These are phyloP conservation scores for Albifimbria verrucaria DNA, from an alignment of 2,329 filamentous ascomycete genomes.

Conservation along the genomic window DNA sequence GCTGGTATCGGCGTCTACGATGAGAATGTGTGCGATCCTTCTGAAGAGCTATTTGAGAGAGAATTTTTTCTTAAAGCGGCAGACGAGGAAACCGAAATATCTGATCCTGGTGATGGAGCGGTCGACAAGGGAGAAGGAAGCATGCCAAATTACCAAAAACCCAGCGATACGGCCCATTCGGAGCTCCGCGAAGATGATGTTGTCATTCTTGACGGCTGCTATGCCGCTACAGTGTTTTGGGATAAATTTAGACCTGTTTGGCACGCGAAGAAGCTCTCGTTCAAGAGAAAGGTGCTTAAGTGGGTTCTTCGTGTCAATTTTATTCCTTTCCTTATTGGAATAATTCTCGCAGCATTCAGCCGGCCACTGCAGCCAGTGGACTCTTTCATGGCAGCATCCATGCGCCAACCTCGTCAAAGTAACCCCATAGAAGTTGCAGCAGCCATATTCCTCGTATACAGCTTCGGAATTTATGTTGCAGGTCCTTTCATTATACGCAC, in stretches of 20 bases:
- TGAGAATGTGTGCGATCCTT: slow-evolving; percentile 28
- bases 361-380: neutral
- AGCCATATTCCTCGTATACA: slow-evolving; percentile 19
- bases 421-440: slow-evolving; percentile 8
- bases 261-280: neutral
- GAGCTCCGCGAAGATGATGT: neutral
- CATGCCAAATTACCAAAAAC: neutral
- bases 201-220: neutral
- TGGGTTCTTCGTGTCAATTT: neutral
- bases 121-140: too few relatives aligned
- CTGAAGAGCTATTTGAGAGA: slow-evolving; percentile 21
- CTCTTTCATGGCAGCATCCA: neutral
- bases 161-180: neutral
- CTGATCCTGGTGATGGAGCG: slow-evolving; percentile 15
- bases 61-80: slow-evolving; percentile 10
- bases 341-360: neutral
- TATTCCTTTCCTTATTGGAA: slow-evolving; percentile 7
- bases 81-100: slow-evolving; percentile 14
- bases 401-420: neutral
- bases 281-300: neutral
- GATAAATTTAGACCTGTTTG: neutral
- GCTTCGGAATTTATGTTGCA: slow-evolving; percentile 18
- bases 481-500: slow-evolving; percentile 20
- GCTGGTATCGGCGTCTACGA: slow-evolving; percentile 29
- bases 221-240: neutral